Evolutionary conservation across 2,329 filamentous ascomycete species (phyloP), one percentile per base, ranked within the genome.

Genomic region (Fusarium mangiferae): DNA sequence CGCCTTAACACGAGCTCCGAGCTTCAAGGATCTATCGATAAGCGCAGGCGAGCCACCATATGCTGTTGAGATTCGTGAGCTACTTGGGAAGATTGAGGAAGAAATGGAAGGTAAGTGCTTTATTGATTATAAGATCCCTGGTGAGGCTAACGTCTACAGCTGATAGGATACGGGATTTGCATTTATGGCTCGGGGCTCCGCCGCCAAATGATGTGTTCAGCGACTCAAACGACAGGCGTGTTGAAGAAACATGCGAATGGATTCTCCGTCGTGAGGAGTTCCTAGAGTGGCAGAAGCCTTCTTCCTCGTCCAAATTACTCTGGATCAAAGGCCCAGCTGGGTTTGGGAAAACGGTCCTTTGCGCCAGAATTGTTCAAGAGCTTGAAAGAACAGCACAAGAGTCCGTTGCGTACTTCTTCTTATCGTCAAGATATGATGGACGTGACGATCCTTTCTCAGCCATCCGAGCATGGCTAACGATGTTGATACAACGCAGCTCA

Each of bases 331-430:
- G 80, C 2, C 69, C 72, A 28, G 62, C 73, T 2, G 77, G 81
- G 0, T 82, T 79, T 42, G 81, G 81, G 0, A 83, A 83, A 56
- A 83, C 81, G 0, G 54, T 82, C 1, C 70, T 83, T 3, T 81
- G 80, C 57, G 71, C 81, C 7, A 77, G 58, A 11, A 28, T 83
- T 0, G 60, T 81, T 3, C 44, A 82, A 36, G 48, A 81, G 30
- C 41, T 83, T 1, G 52, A 56, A 8, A 35, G 24, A 2, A 65
- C 30, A 2, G 2, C 22, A n/a, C 2, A 17, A 1, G 12, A 0
- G 17, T 57, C 71, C 0, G 35, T 80, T 2, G 80, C 75, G 1
- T 71, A 80, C 33, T 82, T 81, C 65, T 83, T 83, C 62, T 75
- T 82, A 17, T 83, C 81, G 0, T 57, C 49, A 0, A 63, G 80